These are phyloP conservation scores for Kuraishia hungarica DNA, from an alignment of 805 yeast species.

Conservation along the genomic window DNA sequence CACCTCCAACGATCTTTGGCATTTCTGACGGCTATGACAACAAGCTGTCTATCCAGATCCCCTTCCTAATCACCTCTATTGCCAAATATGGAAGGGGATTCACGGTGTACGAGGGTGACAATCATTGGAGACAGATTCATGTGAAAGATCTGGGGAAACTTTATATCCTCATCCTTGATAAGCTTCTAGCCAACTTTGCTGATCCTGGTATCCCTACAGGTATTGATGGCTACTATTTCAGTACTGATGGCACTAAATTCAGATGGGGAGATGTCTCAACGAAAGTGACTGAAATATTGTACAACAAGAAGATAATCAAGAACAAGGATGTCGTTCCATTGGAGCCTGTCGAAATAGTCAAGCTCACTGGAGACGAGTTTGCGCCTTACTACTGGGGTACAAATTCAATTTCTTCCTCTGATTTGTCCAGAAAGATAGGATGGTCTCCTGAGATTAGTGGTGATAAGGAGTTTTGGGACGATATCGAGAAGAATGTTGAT, in stretches of 20 bases:
- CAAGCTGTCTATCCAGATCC: slow-evolving; percentile 22
- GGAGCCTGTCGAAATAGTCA: not conserved
- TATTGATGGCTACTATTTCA: slow-evolving; percentile 27
- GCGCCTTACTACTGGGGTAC: not conserved
- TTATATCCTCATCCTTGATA: slow-evolving; percentile 17
- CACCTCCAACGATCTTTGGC: slow-evolving; percentile 28
- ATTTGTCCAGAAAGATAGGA: not conserved
- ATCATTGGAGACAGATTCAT: slow-evolving; percentile 28
- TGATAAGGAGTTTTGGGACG: not conserved
- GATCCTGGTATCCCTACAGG: slow-evolving; percentile 20
- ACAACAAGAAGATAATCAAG: not conserved
- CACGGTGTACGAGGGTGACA: slow-evolving; percentile 21
- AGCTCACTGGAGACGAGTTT: not conserved
- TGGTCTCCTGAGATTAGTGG: not conserved
- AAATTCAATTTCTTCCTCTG: not conserved
- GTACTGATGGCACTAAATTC: slow-evolving; percentile 18
- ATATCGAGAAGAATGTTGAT: not conserved
- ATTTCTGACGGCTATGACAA: slow-evolving; percentile 22
- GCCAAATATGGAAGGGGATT: slow-evolving; percentile 14
- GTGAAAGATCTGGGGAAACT: slow-evolving; percentile 24
- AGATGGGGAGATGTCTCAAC: slow-evolving; percentile 17
- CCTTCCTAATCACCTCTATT: slow-evolving; percentile 15
- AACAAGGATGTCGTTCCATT: not conserved
- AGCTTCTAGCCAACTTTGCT: slow-evolving; percentile 9
- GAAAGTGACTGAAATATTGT: not conserved